Evolutionary conservation across 345 rosid species (phyloP), one percentile per base, ranked within the genome.

Genomic region (Camelina hispida): DNA sequence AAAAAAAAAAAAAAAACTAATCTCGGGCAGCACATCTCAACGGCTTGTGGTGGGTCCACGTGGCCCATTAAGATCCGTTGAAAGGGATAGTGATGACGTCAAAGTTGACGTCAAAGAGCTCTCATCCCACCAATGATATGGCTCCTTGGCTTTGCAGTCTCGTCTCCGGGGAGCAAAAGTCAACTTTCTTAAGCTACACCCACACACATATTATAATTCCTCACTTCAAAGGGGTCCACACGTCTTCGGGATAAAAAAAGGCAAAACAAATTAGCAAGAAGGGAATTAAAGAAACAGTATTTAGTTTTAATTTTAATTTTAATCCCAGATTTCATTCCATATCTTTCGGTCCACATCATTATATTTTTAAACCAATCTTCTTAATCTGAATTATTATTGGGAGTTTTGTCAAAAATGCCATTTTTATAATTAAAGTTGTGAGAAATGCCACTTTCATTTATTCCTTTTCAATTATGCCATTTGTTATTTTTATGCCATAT

Each of bases 61-160:
- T 72, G 69, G 52, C 68, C 34, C 63, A 23, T 14, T 32, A 6
- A 15, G 50, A 66, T 66, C 56, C 48, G 34, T 52, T 2, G 63
- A 32, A 65, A 65, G n/a, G 43, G 78, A 59, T 51, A 47, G 46
- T 54, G 80, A 62, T 80, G 84, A 81, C 72, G 80, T 43, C 48
- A 72, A 46, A 2, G 1, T 42, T 57, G 75, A 35, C 85, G 87
- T 82, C 88, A 83, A 68, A 15, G 43, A 66, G 44, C 83, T 15
- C 87, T 86, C 85, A 85, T 55, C 70, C 72, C 72, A 62, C 72
- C 74, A 62, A 18, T 47, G n/a, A 37, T 44, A 48, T 44, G 80
- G 73, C 79, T 83, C 75, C 89, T 85, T 86, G 57, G 90, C 92
- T 87, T 87, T 62, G 85, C 88, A 78, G 89, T 75, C 84, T 86